Base-by-base conservation (phyloP, 305 asterid species). In the Rubia balearica region DNA sequence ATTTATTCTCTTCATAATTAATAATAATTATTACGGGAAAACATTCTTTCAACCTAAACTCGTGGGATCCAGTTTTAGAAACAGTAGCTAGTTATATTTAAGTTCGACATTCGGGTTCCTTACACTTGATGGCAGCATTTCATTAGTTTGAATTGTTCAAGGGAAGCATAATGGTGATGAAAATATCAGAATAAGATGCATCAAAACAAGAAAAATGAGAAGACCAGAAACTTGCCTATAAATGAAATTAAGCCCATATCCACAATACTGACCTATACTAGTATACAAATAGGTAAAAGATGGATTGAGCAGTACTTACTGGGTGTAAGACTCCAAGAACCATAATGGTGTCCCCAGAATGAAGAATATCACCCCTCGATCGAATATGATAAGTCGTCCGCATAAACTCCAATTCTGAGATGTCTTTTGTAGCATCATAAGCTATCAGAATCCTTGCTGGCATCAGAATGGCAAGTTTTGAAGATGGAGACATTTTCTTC, bases 281-380 rank as follows among this genome's bases (percentile, higher is more conserved):
- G n/a, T n/a, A n/a, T 16, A 13, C 67, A 7, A 43, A 43, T 6
- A 43, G 48, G 48, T 7, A 30, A 30, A 30, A 30, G 33, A 30
- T 1, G 33, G 33, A 6, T 51, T 42, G 13, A 38, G 16, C 19
- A 46, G 55, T 6, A 73, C 87, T 79, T 80, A 90, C 96, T 75
- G n/a, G 96, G 95, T 87, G 92, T 73, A 88, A 65, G 70, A 90
- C 88, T 3, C 95, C 96, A 30, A 88, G 85, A 71, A 90, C 84
- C 17, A 65, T 67, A 67, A 90, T 75, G 11, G 91, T 86, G 73
- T 84, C 95, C 27, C 95, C 89, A 3, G 83, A 79, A 24, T 75
- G 88, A 78, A 88, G 80, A 55, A 90, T 83, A 22, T 81, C 85
- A 2, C 89, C 96, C 36, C 78, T 68, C 80, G 76, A 69, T 68